Percentiles rank a stretch among this genome's conserved stretches.
Conservation (phyloP, 345 rosid genomes). For the Erodium maritimum region DNA sequence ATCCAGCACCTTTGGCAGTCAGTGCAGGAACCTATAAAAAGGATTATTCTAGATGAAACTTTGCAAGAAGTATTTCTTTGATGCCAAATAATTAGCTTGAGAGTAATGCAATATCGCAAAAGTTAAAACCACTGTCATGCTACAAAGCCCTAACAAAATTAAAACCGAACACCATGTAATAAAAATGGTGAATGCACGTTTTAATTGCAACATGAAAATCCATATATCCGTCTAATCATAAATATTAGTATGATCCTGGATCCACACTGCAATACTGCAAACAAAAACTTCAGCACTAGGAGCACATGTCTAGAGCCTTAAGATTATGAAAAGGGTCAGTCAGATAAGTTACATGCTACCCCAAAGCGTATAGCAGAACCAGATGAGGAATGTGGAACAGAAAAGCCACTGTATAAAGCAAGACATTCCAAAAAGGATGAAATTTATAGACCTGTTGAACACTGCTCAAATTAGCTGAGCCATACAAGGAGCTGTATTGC, state of each 20-base stretch:
- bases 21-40: constrained; percentile 29
- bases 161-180: too few relatives aligned
- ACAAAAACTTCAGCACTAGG: too few relatives aligned
- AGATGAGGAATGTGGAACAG: background rate
- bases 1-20: constrained; percentile 37
- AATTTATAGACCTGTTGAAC: constrained; percentile 47
- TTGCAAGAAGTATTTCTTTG: background rate
- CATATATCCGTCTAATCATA: too few relatives aligned
- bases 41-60: background rate
- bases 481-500: constrained; percentile 57
- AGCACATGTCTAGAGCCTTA: background rate
- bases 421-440: background rate
- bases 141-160: background rate
- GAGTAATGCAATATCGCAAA: background rate
- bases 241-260: too few relatives aligned
- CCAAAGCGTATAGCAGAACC: background rate
- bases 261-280: too few relatives aligned
- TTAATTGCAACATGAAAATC: too few relatives aligned
- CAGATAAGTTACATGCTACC: background rate
- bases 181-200: too few relatives aligned
- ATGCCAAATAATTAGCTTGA: background rate
- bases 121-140: background rate
- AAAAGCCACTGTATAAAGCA: constrained; percentile 1
- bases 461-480: constrained; percentile 41
- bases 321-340: background rate